Base-by-base conservation (phyloP, 164 flowering plant species). In the Kingdonia uniflora region DNA sequence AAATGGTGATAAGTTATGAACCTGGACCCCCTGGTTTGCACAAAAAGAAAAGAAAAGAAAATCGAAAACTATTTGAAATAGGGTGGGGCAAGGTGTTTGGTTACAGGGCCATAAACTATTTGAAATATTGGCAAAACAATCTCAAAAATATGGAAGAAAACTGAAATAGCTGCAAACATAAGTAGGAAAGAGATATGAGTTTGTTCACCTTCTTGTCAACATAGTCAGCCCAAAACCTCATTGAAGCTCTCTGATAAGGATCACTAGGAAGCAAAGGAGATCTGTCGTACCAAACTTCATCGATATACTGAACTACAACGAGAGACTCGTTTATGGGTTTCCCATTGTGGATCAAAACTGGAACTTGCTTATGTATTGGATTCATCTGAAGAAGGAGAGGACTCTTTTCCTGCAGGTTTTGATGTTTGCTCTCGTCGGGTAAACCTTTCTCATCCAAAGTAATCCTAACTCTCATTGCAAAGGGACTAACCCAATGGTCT, bases 171-270 rank as follows among this genome's bases (percentile, higher is more conserved):
- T 29, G 8, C 35, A 29, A 29, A 29, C 4, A 29, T 29, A 29
- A 29, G 8, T 3, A 8, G 35, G 35, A 29, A 29, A 29, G 6
- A 3, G 6, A 29, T 14, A n/a, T 4, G 14, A n/a, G 19, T 0
- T 42, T 19, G 7, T 5, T 1, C 14, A n/a, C 19, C 46, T 42
- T 42, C 46, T 42, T 42, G 46, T 42, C 46, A 14, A 42, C 19
- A n/a, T 42, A 42, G 19, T 42, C 46, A 15, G 46, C 46, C 46
- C 46, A 42, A 19, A 42, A 42, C 46, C 46, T 42, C 19, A 19
- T 19, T 19, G 14, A n/a, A 15, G 46, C 46, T 15, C 46, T n/a
- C 19, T 42, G 6, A 14, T 42, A 42, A 42, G 46, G 46, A 14
- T 42, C 46, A 42, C 7, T 6, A 19, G 46, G 46, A 42, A 42